Conservation (phyloP, 2,329 filamentous ascomycete genomes). For the Neospermospora avenae region DNA sequence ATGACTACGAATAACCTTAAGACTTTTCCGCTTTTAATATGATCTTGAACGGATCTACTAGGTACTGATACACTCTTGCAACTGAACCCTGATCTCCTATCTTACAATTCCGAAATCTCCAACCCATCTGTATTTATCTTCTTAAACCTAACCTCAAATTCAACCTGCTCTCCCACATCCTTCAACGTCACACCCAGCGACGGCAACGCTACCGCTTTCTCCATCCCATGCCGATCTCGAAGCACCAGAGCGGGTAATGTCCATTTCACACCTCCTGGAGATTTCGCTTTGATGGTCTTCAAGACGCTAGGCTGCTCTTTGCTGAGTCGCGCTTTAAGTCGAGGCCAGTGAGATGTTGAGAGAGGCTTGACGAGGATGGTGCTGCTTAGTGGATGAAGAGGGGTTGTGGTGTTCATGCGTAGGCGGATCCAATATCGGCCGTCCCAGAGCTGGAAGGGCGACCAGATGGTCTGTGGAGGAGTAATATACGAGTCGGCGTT, state of each 20-base stretch:
- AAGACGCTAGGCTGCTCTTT: not conserved
- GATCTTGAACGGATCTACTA: too few relatives aligned
- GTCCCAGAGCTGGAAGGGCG: slow-evolving; percentile 45
- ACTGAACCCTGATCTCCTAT: not conserved
- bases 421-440: slow-evolving; percentile 60
- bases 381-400: not conserved
- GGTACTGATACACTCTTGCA: too few relatives aligned
- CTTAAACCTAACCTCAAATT: slow-evolving; percentile 31
- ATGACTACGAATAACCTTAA: too few relatives aligned
- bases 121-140: slow-evolving; percentile 22
- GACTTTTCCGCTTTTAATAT: too few relatives aligned
- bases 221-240: slow-evolving; percentile 5
- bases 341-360: slow-evolving; percentile 14
- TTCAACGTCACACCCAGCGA: slow-evolving; percentile 22
- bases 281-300: slow-evolving; percentile 14
- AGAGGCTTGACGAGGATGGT: slow-evolving; percentile 23
- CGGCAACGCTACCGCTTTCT: slow-evolving; percentile 28
- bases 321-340: slow-evolving; percentile 13
- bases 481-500: not conserved
- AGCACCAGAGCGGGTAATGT: slow-evolving; percentile 31
- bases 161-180: not conserved
- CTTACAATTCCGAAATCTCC: not conserved
- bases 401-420: not conserved
- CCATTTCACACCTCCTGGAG: slow-evolving; percentile 27
- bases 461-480: slow-evolving; percentile 1